These are phyloP conservation scores for Tetrastigma voinierianum DNA, from an alignment of 164 flowering plant species.

Conservation along the genomic window DNA sequence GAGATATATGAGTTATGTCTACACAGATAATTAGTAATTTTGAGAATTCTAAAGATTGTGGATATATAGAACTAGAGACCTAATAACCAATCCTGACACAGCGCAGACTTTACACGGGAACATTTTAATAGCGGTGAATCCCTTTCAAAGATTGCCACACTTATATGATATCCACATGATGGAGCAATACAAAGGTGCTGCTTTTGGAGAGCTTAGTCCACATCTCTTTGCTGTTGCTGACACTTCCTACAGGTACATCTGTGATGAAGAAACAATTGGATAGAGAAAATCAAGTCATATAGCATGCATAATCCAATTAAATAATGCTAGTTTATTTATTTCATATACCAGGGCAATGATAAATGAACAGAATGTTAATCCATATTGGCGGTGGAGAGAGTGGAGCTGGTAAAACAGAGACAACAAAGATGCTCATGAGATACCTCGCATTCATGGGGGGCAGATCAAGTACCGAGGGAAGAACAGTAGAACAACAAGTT, in stretches of 20 bases:
- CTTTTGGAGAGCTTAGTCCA: slow-evolving; percentile 86
- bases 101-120: slow-evolving; percentile 90
- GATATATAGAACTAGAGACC: not conserved
- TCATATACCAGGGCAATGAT: slow-evolving; percentile 57
- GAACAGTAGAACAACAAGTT: slow-evolving; percentile 90
- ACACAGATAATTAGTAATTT: not conserved
- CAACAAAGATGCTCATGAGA: slow-evolving; percentile 88
- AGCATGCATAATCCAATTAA: not conserved
- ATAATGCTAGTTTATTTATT: not conserved
- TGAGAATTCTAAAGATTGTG: not conserved
- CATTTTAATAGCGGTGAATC: slow-evolving; percentile 83
- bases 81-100: slow-evolving; percentile 15
- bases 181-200: slow-evolving; percentile 83
- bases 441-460: slow-evolving; percentile 97
- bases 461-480: slow-evolving; percentile 70
- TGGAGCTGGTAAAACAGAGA: slow-evolving; percentile 94
- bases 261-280: not conserved
- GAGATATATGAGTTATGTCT: slow-evolving; percentile 60
- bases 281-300: not conserved
- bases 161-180: slow-evolving; percentile 81
- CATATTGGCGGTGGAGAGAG: slow-evolving; percentile 87
- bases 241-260: slow-evolving; percentile 61
- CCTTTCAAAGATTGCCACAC: slow-evolving; percentile 80
- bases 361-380: slow-evolving; percentile 73
- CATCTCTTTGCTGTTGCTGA: slow-evolving; percentile 92